Evolutionary conservation across 306 rosid species (phyloP), one percentile per base, ranked within the genome.

Genomic region (Potentilla sterilis): DNA sequence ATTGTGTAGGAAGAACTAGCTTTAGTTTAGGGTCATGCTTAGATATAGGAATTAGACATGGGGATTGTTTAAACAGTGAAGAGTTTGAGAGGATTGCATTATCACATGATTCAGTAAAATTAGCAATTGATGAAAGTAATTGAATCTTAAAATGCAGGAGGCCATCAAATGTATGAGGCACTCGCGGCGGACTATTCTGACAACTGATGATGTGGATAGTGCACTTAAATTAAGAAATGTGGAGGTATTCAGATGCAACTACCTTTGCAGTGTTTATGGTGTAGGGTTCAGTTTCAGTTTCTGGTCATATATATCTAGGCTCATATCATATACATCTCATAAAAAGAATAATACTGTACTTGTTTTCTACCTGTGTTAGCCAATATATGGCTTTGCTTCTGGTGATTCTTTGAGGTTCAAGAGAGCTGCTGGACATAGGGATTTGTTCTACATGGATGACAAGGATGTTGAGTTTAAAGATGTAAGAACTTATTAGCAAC

Each of bases 121-220:
- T 65, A 65, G 42, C 48, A 65, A 34, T 32, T 32, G 41, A 5
- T 65, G 70, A 9, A 65, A 21, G 48, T 38, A 1, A 18, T 64
- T 38, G 69, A 16, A 8, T 64, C 37, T 48, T 77, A 69, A 80
- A 83, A 73, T 61, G 71, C 86, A 94, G 98, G 98, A 94, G 84
- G 89, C 98, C 10, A 85, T 94, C 73, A 94, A 92, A 83, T 94
- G 98, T 79, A 94, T 94, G 98, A 94, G 92, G 48, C 98, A 94
- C 74, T 87, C 96, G 0, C 89, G 67, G 81, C 78, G 98, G 79
- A 90, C 97, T 64, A 73, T 73, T 68, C 89, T 94, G 69, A 84
- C 88, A 16, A 57, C 92, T 4, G 89, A 87, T 41, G 98, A 92
- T 79, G 96, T 92, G 34, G 98, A 94, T 85, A 67, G 86, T 65